Evolutionary conservation across 345 rosid species (phyloP), one percentile per base, ranked within the genome.

Genomic region (Cardamine occulta): DNA sequence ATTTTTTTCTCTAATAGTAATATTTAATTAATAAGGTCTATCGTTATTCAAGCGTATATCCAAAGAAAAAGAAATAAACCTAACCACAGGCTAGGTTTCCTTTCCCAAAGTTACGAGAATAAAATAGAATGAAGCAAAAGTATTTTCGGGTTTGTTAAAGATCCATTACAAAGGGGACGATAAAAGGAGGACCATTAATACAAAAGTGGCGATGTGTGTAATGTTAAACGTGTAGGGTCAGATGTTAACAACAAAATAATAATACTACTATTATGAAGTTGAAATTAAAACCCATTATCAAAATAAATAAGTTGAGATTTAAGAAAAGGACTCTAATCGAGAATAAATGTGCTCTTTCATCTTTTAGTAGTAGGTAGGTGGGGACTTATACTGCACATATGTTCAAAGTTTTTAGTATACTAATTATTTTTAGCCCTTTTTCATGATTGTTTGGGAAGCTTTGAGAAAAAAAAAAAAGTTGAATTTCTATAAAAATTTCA

Each of bases 321-420:
- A 51, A 68, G 45, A 39, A 68, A 40, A 37, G 55, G 42, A 23
- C 3, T 19, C 14, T 37, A 54, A 21, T 59, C n/a, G 63, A 60
- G 70, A 53, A 68, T 61, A 61, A 76, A 61, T 76, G 57, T 68
- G 74, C 31, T 53, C 51, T 31, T 68, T 76, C 74, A 44, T 76
- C 48, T 52, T 59, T 68, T 31, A 68, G 74, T 61, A 31, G 79
- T 76, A 61, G 79, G 70, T 76, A 23, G 63, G 74, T 68, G 64
- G 74, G 64, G 74, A 68, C 74, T 58, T 49, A 52, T 61, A 75
- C 45, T 61, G 39, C 56, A 52, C 70, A 76, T 76, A 51, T 52
- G 17, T 68, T 68, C 63, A 60, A 61, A 68, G 74, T 60, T 68
- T 57, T 57, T 75, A 67, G 74, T 60, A 59, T 60, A 59, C 68